A percentile compares a stretch with the other conserved stretches of the same genome.
Evolutionary conservation across 257 asterid species (phyloP).

Genomic region (Parsonsia alboflavescens): DNA sequence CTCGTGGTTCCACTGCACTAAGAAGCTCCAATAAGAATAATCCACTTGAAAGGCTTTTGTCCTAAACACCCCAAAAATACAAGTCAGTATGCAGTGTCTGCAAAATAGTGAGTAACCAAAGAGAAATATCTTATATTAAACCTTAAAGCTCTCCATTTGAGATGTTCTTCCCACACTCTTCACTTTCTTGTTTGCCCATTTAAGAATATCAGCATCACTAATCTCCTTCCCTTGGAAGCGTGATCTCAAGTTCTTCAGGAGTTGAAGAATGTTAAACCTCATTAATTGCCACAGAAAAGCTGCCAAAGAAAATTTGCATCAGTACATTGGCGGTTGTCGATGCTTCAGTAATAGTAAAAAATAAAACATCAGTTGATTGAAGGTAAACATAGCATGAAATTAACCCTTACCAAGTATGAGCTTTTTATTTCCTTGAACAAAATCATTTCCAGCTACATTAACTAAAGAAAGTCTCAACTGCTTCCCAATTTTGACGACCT

Average conservation of each 20-base stretch:
- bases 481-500: conserved; percentile 79
- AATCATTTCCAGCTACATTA: conserved; percentile 92
- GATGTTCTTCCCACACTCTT: conserved; percentile 66
- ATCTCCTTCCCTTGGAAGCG: conserved; percentile 91
- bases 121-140: conserved; percentile 20
- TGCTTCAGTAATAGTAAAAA: neutral
- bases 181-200: conserved; percentile 93
- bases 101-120: neutral
- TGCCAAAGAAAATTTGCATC: conserved; percentile 32
- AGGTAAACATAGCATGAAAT: conserved; percentile 3
- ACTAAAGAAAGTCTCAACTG: conserved; percentile 81
- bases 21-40: conserved; percentile 91
- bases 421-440: conserved; percentile 95
- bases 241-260: conserved; percentile 79
- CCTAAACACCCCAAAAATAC: conserved; percentile 42
- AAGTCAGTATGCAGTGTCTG: neutral
- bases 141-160: conserved; percentile 90
- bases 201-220: conserved; percentile 75
- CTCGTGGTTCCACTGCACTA: conserved; percentile 92
- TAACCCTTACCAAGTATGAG: conserved; percentile 79
- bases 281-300: conserved; percentile 98
- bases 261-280: conserved; percentile 96
- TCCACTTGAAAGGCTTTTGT: conserved; percentile 84
- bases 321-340: conserved; percentile 5
- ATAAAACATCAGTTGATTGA: conserved; percentile 2